phyloP scores from a whole-genome alignment of 1,139 yeast species.

The Pichia sp. region DNA sequence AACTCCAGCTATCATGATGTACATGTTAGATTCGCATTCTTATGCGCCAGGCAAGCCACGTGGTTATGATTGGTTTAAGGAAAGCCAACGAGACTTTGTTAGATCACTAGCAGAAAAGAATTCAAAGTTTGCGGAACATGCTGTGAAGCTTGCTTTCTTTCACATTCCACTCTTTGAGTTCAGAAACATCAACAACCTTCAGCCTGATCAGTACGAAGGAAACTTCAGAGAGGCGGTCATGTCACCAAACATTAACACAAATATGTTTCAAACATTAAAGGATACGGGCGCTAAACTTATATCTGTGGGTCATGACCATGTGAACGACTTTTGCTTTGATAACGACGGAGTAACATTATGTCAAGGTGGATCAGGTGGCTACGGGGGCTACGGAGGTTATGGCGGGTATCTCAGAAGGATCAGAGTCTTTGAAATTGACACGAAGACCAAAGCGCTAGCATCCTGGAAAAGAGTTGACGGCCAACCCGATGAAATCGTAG shows the following conservation, averaged over 20 bases:
- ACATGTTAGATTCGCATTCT: constrained; percentile 78
- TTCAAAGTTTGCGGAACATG: constrained; percentile 11
- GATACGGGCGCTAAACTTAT: constrained; percentile 63
- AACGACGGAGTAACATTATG: constrained; percentile 69
- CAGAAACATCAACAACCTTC: constrained; percentile 6
- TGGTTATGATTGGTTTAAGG: constrained; percentile 85
- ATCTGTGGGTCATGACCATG: constrained; percentile 91
- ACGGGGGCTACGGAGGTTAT: constrained; percentile 93
- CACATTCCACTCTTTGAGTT: constrained; percentile 92
- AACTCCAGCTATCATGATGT: constrained; percentile 50
- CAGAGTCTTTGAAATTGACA: constrained; percentile 62
- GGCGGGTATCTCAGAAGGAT: constrained; percentile 76
- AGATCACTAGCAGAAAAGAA: constrained; percentile 27
- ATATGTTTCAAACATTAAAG: constrained; percentile 51
- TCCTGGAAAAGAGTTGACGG: constrained; percentile 70
- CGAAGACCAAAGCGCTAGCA: constrained; percentile 37
- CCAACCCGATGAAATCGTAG: background rate
- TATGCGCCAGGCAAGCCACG: constrained; percentile 58
- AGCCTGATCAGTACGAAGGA: constrained; percentile 32
- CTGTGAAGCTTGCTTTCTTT: constrained; percentile 81
- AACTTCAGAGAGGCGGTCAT: constrained; percentile 61
- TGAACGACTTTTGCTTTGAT: constrained; percentile 77
- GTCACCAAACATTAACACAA: constrained; percentile 66
- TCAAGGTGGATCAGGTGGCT: constrained; percentile 90
- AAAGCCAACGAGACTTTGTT: constrained; percentile 59